phyloP scores from a whole-genome alignment of 164 flowering plant species.

The Chloranthus sessilifolius region DNA sequence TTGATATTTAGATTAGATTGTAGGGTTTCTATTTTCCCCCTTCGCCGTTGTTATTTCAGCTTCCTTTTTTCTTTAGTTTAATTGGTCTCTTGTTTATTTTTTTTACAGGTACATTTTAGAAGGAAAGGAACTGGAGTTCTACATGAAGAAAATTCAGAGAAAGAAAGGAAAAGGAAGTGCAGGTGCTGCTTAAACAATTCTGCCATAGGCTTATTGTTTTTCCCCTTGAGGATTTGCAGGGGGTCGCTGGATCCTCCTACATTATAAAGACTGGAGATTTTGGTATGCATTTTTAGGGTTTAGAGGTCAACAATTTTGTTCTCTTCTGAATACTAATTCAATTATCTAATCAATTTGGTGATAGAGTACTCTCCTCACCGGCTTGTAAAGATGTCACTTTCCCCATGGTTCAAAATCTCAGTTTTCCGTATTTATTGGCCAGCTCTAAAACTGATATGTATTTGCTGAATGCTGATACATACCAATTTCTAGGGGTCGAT shows the following conservation, averaged over 20 bases:
- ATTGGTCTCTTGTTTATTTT: background rate
- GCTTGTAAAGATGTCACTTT: background rate
- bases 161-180: slow-evolving; percentile 18
- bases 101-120: slow-evolving; percentile 14
- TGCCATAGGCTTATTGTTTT: background rate
- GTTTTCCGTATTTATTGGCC: background rate
- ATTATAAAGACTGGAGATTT: background rate
- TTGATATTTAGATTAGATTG: background rate
- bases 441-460: background rate
- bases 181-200: background rate
- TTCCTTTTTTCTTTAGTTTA: background rate
- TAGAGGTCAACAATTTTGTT: background rate
- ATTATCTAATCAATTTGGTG: no score
- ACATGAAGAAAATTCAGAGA: slow-evolving; percentile 19
- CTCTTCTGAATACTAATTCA: no score
- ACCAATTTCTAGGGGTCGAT: no score
- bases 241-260: background rate
- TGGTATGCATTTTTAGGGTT: background rate
- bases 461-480: background rate
- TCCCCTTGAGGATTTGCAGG: background rate
- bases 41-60: background rate
- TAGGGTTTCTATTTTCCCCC: background rate
- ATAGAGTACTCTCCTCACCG: background rate
- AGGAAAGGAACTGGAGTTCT: slow-evolving; percentile 19
- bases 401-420: background rate